Evolutionary conservation across 1,284 basidiomycete genomes (phyloP).

Genomic region (Lentinula novae-zelandiae): DNA sequence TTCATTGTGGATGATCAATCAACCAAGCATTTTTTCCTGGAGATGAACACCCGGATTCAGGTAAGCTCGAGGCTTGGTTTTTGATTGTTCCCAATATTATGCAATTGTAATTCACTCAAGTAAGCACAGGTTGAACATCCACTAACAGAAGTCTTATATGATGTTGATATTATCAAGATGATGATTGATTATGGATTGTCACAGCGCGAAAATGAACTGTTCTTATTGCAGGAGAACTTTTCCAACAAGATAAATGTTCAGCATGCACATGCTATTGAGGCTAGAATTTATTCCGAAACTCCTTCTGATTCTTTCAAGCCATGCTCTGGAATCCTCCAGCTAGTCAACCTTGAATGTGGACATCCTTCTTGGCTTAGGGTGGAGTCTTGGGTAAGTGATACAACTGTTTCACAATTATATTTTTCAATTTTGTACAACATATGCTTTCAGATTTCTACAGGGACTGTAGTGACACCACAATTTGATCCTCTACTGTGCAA

Average conservation of each 20-base stretch:
- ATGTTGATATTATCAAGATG: constrained; percentile 61
- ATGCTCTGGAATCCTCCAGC: constrained; percentile 59
- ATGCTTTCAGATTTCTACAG: constrained; percentile 41
- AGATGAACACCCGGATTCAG: constrained; percentile 74
- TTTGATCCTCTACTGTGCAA: constrained; percentile 61
- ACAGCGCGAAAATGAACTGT: constrained; percentile 22
- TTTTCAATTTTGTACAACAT: not conserved
- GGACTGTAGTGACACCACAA: constrained; percentile 47
- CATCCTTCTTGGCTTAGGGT: constrained; percentile 45
- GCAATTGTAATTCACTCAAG: not conserved
- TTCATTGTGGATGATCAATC: constrained; percentile 60
- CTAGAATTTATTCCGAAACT: constrained; percentile 65
- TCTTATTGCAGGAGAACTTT: constrained; percentile 14
- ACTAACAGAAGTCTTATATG: constrained; percentile 58
- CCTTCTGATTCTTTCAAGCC: constrained; percentile 57
- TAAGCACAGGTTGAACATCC: constrained; percentile 59
- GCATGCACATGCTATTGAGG: constrained; percentile 52
- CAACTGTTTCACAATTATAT: not conserved
- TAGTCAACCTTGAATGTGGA: constrained; percentile 38
- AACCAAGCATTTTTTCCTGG: constrained; percentile 64
- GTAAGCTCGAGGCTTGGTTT: constrained; percentile 20
- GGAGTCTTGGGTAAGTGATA: constrained; percentile 47
- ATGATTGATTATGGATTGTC: constrained; percentile 58
- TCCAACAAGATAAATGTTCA: not conserved
- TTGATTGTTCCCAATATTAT: not conserved